phyloP scores from a whole-genome alignment of 73 alveolate species.

The Vitrella brassicaformis region DNA sequence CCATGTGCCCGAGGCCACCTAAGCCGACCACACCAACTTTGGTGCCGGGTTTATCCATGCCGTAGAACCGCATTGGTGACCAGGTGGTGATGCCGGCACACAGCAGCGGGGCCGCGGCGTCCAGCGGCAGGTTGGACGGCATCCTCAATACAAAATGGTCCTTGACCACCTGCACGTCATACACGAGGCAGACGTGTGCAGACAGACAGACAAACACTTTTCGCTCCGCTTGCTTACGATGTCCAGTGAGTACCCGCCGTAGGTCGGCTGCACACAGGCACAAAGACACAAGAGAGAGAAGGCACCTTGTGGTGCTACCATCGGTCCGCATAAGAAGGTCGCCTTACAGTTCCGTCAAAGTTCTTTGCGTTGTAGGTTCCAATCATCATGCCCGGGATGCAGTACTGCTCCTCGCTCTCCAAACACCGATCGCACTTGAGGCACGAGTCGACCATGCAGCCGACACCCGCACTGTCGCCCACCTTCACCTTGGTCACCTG shows the following conservation, averaged over 20 bases:
- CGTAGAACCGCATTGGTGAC: constrained; percentile 18
- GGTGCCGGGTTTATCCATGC: constrained; percentile 9
- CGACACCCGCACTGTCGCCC: constrained; percentile 47
- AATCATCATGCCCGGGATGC: not conserved
- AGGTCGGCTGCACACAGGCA: constrained; percentile 6
- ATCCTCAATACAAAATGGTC: constrained; percentile 5
- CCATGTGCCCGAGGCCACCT: constrained; percentile 45
- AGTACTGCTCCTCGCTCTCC: not conserved
- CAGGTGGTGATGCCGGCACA: constrained; percentile 27
- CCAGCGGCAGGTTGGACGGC: constrained; percentile 11
- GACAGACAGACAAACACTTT: constrained; percentile 16
- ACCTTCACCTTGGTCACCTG: constrained; percentile 15
- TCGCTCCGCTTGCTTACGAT: no score
- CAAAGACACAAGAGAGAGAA: not conserved
- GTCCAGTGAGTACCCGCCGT: constrained; percentile 39
- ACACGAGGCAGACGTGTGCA: no score
- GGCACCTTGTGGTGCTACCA: no score
- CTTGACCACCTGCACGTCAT: no score
- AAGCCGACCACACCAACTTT: constrained; percentile 30
- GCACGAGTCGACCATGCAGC: constrained; percentile 23
- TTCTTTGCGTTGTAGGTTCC: not conserved
- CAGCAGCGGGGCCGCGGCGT: constrained; percentile 23
- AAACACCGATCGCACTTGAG: not conserved
- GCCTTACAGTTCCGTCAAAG: no score
- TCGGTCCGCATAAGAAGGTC: no score